Evolutionary conservation across 768 basidiomycete genomes (phyloP), one percentile per base, ranked within the genome.

Genomic region (Panus rudis): DNA sequence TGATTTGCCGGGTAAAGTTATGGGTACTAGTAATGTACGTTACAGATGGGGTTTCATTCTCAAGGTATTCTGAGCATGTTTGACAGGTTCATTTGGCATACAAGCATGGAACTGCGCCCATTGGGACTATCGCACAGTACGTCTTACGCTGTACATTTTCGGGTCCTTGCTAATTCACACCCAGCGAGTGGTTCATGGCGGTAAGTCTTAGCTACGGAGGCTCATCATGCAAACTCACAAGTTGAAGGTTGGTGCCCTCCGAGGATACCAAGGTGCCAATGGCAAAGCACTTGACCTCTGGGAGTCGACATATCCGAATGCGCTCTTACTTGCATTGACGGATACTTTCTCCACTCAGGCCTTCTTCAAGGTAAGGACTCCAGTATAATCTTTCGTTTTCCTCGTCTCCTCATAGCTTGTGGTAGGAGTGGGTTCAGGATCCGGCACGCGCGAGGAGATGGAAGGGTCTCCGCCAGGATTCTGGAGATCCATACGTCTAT

Each of bases 271-370:
- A 43, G 62, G 74, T 28, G 81, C 81, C 16, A 91, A 96, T 58
- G 64, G 69, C 0, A 64, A 67, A 10, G 90, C 92, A 1, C 69
- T 98, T 58, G 72, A 83, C 32, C 73, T 89, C 39, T 99, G 96
- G 96, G 88, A 97, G 57, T 63, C 76, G 37, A 79, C 84, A 31
- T 83, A 86, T 53, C 64, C 67, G 4, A 60, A 76, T 57, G 47
- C 55, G 17, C 64, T 79, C 22, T 73, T 84, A 42, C 76, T 90
- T 45, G 91, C 92, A 16, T 68, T 97, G 25, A 96, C 96, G 12
- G 96, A 99, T 64, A 99, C 96, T 0, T 98, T 96, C 63, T 87
- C 92, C 5, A 89, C 87, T 2, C 64, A 75, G 24, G 80, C 76
- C 0, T 98, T 97, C 66, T 92, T 91, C 69, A 73, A 78, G 65